Evolutionary conservation across 768 basidiomycete species (phyloP).

Genomic region (Hypholoma fasciculare): DNA sequence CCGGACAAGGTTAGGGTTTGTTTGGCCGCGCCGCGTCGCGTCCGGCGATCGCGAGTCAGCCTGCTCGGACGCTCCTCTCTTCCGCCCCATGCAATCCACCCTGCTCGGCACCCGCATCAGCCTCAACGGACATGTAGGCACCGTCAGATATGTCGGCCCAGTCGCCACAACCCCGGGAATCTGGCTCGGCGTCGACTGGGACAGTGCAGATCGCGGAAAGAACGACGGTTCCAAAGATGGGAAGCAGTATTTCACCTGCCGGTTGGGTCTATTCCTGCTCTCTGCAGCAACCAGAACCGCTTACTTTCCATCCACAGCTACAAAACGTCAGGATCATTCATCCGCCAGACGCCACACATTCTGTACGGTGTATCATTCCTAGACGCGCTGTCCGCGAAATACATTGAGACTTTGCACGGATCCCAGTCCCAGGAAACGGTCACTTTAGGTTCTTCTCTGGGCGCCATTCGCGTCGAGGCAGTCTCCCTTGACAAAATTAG

Average conservation of each 20-base stretch:
- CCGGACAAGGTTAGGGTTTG: constrained; percentile 30
- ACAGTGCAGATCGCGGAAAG: constrained; percentile 80
- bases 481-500: constrained; percentile 81
- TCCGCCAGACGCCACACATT: constrained; percentile 65
- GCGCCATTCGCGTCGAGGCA: constrained; percentile 84
- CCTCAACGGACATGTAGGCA: constrained; percentile 58
- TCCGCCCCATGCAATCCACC: constrained; percentile 9
- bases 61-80: not conserved
- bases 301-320: constrained; percentile 40
- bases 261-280: constrained; percentile 43
- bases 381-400: constrained; percentile 73
- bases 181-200: constrained; percentile 99
- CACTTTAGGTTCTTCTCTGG: constrained; percentile 78
- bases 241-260: constrained; percentile 74
- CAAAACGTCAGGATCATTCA: constrained; percentile 73
- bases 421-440: constrained; percentile 58
- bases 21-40: not conserved
- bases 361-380: constrained; percentile 72
- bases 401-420: constrained; percentile 65
- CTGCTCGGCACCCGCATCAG: constrained; percentile 53
- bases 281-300: not conserved
- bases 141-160: constrained; percentile 66
- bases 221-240: constrained; percentile 85
- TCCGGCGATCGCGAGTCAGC: too few relatives aligned
- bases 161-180: constrained; percentile 62